phyloP scores from a whole-genome alignment of 2,329 filamentous ascomycete species.

The Zymoseptoria tritici region DNA sequence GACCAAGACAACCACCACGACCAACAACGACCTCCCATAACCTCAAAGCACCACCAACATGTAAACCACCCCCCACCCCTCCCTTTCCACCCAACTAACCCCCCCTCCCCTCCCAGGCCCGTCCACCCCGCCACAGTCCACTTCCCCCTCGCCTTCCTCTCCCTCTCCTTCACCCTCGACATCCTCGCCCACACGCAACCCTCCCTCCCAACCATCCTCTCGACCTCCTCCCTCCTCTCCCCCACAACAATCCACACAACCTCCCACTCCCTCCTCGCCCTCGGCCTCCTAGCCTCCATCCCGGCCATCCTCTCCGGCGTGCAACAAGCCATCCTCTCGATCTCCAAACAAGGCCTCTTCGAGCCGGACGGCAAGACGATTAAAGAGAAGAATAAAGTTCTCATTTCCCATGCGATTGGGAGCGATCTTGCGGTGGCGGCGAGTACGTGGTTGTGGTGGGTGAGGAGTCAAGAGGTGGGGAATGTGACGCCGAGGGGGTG shows the following conservation, averaged over 20 bases:
- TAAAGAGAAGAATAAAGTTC: constrained; percentile 35
- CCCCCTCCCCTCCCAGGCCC: constrained; percentile 26
- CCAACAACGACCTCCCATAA: not conserved
- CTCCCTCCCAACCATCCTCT: constrained; percentile 23
- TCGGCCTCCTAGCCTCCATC: constrained; percentile 32
- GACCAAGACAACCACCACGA: not conserved
- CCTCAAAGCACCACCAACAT: not conserved
- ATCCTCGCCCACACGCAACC: constrained; percentile 30
- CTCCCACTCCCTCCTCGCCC: constrained; percentile 39
- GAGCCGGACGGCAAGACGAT: constrained; percentile 30
- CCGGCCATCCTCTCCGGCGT: constrained; percentile 29
- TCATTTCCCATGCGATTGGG: constrained; percentile 36
- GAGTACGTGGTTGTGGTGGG: constrained; percentile 38
- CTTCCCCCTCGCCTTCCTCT: constrained; percentile 41
- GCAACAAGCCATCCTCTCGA: constrained; percentile 34
- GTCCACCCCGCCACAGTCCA: constrained; percentile 41
- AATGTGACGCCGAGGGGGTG: constrained; percentile 32
- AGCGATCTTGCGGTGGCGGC: constrained; percentile 37
- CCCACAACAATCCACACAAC: constrained; percentile 30
- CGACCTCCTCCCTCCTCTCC: constrained; percentile 28
- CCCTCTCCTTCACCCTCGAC: constrained; percentile 37
- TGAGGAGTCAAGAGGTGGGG: constrained; percentile 28
- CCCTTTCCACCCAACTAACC: not conserved
- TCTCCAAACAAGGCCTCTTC: constrained; percentile 38
- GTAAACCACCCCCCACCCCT: not conserved